A percentile compares a stretch with the other conserved stretches of the same genome.
phyloP scores from a whole-genome alignment of 176 grass and related monocot genomes.

The Hordeum marinum region DNA sequence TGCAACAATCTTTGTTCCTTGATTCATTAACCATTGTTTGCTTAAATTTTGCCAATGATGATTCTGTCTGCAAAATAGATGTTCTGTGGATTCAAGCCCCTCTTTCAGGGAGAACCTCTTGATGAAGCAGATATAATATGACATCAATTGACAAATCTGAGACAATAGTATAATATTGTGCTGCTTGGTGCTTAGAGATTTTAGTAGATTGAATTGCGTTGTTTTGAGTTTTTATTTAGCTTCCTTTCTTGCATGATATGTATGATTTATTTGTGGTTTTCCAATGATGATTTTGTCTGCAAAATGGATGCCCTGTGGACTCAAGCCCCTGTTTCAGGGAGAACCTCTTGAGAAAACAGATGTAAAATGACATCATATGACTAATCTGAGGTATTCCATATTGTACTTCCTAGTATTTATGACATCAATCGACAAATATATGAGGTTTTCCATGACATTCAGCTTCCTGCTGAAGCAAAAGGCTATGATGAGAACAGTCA shows the following conservation, averaged over 20 bases:
- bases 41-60: not conserved
- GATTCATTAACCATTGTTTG: not conserved
- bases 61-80: slow-evolving; percentile 65
- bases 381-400: not conserved
- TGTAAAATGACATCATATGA: slow-evolving; percentile 25
- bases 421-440: not conserved
- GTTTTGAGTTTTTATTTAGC: not conserved
- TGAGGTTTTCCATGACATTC: not conserved
- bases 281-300: slow-evolving; percentile 44
- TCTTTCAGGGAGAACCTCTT: slow-evolving; percentile 48
- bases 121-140: slow-evolving; percentile 20
- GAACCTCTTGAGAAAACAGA: slow-evolving; percentile 38
- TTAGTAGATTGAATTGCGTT: not conserved
- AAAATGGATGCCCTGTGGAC: slow-evolving; percentile 46
- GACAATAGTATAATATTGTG: not conserved
- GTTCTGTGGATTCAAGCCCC: slow-evolving; percentile 35
- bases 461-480: not conserved
- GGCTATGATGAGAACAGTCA: slow-evolving; percentile 48
- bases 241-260: not conserved
- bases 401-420: not conserved
- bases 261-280: not conserved
- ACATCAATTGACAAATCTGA: slow-evolving; percentile 26
- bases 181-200: not conserved
- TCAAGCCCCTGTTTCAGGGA: slow-evolving; percentile 36
- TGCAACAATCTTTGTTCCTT: not conserved